Evolutionary conservation across 208 protist genomes (phyloP), one percentile per base, ranked within the genome.

Genomic region (Acanthamoeba culbertsoni): DNA sequence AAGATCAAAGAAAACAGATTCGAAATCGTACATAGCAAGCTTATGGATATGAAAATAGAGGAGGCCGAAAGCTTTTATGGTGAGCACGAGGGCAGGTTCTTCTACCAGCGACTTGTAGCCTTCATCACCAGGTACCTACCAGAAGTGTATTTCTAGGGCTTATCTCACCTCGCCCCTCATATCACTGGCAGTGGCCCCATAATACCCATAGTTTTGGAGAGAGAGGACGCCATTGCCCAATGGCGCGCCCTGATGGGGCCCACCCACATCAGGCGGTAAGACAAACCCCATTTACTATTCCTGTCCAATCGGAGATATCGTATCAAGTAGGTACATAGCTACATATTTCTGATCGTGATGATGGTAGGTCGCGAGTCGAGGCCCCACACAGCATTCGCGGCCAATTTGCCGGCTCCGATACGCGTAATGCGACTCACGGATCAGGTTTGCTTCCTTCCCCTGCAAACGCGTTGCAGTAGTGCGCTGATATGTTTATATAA

Each of bases 211-310:
- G 46, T 90, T 28, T 68, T 90, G 37, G 53, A 26, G 23, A 16
- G 42, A 26, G 51, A 59, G 33, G 55, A 90, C 35, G 82, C 82
- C 37, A 90, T 90, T 20, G n/a, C 51, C 31, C 53, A 65, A 23
- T 90, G 82, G 82, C 82, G 82, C 35, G 37, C 82, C 12, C 55
- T 90, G n/a, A 90, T 90, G 82, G 82, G 82, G 8, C 82, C 82
- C 31, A 90, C 82, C 55, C 82, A 90, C 82, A 90, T 68, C 18
- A 23, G 42, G 65, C 46, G 82, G 63, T 75, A 45, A 31, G 14
- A 3, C 4, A 0, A 20, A 33, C 63, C 14, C 35, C 35, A 65
- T 62, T 62, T n/a, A 62, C 28, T 3, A 57, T 57, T 57, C 26
- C 26, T 5, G 14, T 57, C 1, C 14, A n/a, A 35, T 40, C 37